Base-by-base conservation (phyloP, 1,284 basidiomycete species). In the Rhizoctonia solani region DNA sequence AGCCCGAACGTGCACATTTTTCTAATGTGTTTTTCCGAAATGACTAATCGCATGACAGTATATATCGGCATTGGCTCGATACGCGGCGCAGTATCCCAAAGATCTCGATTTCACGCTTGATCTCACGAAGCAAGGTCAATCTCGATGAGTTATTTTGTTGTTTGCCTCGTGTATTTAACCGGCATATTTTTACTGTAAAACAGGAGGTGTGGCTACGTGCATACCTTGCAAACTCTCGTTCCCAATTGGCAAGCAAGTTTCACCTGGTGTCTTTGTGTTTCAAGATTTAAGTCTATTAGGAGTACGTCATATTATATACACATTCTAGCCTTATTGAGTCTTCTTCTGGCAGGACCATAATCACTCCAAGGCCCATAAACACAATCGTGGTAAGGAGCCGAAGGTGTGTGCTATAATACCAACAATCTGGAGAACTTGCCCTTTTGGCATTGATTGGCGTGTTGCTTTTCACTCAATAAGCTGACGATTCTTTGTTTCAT, bases 21-120 rank as follows among this genome's bases (percentile, higher is more conserved):
- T 53, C 11, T 13, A 23, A n/a, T 21, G 4, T 23, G 30, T 42
- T 11, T 1, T 11, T 4, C 6, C 21, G 8, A 3, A 65, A 50
- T 11, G 42, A 6, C 19, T 52, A 34, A 29, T 69, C 3, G 63
- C 69, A 30, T 30, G 41, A 27, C 21, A 47, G 19, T 70, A 70
- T 53, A 32, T 67, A 5, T 42, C 37, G 23, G 54, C 58, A 16
- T 46, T 70, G 16, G 25, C 39, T 16, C 39, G 44, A 41, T 66
- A 61, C 39, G 44, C 67, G 29, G 30, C 44, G 27, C 54, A 30
- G 23, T 50, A 69, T 27, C 68, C 69, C 4, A 13, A 63, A 19
- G 55, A 63, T 27, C 54, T 52, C 54, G 34, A 67, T n/a, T 70
- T 70, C 30, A 14, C 67, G 37, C 55, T 70, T 14, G 68, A 70